Conservation (phyloP, 2,329 filamentous ascomycete genomes). For the Sporothrix brunneoviolacea region DNA sequence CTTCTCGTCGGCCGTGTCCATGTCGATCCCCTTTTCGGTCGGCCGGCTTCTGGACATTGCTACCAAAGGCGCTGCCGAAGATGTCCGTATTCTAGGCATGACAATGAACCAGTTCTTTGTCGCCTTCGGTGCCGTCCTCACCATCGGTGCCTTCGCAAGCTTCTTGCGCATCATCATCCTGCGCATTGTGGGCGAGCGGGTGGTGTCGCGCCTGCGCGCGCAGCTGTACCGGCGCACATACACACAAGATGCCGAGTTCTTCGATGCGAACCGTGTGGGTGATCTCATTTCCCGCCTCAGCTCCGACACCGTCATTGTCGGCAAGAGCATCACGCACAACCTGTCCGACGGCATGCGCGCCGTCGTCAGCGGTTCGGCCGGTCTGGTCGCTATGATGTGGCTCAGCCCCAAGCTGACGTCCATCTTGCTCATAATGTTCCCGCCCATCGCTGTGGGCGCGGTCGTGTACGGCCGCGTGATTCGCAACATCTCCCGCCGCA, state of each 20-base stretch:
- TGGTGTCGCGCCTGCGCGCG: constrained; percentile 82
- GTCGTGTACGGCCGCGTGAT: constrained; percentile 89
- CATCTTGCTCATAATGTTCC: constrained; percentile 78
- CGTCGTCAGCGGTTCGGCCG: constrained; percentile 81
- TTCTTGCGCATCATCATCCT: constrained; percentile 91
- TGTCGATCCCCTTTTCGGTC: constrained; percentile 95
- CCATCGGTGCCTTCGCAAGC: constrained; percentile 80
- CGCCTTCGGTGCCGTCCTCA: constrained; percentile 68
- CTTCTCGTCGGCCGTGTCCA: constrained; percentile 84
- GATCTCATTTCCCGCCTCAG: constrained; percentile 93
- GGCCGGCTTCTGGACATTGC: constrained; percentile 92
- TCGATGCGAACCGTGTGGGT: constrained; percentile 93
- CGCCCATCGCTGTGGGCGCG: constrained; percentile 81
- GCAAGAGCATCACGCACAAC: constrained; percentile 97
- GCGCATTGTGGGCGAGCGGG: constrained; percentile 88
- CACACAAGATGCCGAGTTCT: constrained; percentile 97
- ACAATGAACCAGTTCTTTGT: constrained; percentile 83
- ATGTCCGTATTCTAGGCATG: constrained; percentile 71
- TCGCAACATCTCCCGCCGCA: constrained; percentile 80
- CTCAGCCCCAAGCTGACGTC: constrained; percentile 86
- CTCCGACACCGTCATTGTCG: constrained; percentile 95
- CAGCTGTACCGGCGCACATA: constrained; percentile 88
- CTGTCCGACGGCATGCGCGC: constrained; percentile 91
- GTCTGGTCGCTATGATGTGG: constrained; percentile 91
- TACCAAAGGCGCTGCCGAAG: constrained; percentile 63